Base-by-base conservation (phyloP, 768 basidiomycete genomes). In the Antrodiella citrinella region DNA sequence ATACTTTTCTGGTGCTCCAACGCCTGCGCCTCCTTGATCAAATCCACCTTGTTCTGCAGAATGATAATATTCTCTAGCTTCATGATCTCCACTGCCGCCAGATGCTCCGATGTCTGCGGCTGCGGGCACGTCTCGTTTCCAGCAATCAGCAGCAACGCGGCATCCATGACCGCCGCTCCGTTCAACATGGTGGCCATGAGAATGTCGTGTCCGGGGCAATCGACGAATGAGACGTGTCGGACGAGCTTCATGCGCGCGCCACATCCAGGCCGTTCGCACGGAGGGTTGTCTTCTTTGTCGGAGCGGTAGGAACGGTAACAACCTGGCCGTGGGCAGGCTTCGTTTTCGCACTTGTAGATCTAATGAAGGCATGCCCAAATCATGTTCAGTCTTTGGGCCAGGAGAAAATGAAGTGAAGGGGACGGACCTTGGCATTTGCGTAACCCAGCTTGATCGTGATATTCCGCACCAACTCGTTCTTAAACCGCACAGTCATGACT, bases 161-260 rank as follows among this genome's bases (percentile, higher is more conserved):
- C 96, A 69, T 98, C 94, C 96, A 98, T 99, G 75, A 98, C 95
- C 9, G 96, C 96, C 39, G 96, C 96, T 68, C 95, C 96, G 77
- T 98, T 98, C 59, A 99, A 75, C 96, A 99, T 99, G 56, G 95
- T 99, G 46, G 96, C 96, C 96, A 99, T 99, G 68, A 99, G 84
- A 83, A 99, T 98, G 69, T 97, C 93, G 80, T 95, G 94, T 54
- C 94, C 91, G 1, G 90, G 91, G 59, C 87, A 92, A 68, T 99
- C 96, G 64, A 99, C 96, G 69, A 99, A 99, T 2, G 95, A 98
- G 62, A 98, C 94, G 62, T 99, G 96, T 57, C 94, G 85, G 55
- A 97, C 64, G 57, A 98, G 82, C 60, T 86, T 86, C 91, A 97
- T 93, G 15, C 81, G 78, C 50, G 83, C 82, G 35, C 83, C 85